These are phyloP conservation scores for Knufia fluminis DNA, from an alignment of 2,329 filamentous ascomycete species.

Conservation along the genomic window DNA sequence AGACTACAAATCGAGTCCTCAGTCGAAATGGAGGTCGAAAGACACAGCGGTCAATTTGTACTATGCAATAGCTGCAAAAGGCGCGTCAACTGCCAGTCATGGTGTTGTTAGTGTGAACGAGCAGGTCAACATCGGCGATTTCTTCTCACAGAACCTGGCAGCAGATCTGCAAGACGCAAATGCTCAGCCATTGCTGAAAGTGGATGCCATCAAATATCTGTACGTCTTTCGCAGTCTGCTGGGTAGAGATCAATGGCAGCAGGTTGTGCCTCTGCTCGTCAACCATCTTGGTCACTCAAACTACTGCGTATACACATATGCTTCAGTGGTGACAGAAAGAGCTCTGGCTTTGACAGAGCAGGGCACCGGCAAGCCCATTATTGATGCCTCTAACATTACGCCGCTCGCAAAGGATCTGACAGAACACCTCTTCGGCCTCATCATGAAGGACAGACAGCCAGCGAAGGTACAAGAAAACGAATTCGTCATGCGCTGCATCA, in stretches of 20 bases:
- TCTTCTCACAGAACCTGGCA: constrained; percentile 88
- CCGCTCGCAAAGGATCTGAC: constrained; percentile 78
- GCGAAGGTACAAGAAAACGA: constrained; percentile 98
- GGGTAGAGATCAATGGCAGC: constrained; percentile 83
- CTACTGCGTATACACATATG: constrained; percentile 96
- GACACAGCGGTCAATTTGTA: constrained; percentile 98
- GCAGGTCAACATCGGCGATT: constrained; percentile 82
- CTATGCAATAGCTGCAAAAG: constrained; percentile 87
- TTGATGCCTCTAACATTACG: constrained; percentile 67
- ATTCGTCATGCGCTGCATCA: constrained; percentile 96
- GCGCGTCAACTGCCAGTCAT: constrained; percentile 72
- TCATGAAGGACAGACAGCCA: constrained; percentile 73
- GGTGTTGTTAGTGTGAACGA: constrained; percentile 85
- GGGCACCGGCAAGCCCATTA: constrained; percentile 64
- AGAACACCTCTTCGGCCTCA: constrained; percentile 80
- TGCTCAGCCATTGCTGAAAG: constrained; percentile 78
- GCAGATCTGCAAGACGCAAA: constrained; percentile 68
- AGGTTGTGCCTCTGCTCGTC: constrained; percentile 79
- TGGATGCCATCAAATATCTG: constrained; percentile 95
- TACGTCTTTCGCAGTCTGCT: constrained; percentile 95
- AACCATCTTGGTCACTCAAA: constrained; percentile 83
- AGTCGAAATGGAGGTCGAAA: constrained; percentile 85
- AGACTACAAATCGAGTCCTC: constrained; percentile 58
- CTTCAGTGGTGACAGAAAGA: constrained; percentile 90
- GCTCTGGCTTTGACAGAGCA: constrained; percentile 70